These are phyloP conservation scores for Micromonas pusilla DNA, from an alignment of 139 green algal genomes.

Conservation along the genomic window DNA sequence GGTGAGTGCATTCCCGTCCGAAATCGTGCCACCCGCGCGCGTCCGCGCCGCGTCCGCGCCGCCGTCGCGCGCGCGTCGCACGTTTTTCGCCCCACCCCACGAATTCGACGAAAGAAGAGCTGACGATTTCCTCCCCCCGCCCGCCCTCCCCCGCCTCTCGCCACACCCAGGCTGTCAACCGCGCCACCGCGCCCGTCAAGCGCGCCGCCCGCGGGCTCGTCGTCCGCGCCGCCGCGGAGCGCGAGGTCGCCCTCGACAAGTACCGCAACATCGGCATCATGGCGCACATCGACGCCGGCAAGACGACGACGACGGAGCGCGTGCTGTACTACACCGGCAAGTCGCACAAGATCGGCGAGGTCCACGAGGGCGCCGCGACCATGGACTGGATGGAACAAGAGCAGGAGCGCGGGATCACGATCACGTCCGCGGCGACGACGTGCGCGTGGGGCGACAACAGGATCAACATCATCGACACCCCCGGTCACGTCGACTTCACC, in stretches of 20 bases:
- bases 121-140: too few species aligned
- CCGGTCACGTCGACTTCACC: constrained; percentile 70
- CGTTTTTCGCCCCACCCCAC: too few species aligned
- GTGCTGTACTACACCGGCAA: constrained; percentile 98
- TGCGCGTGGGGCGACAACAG: constrained; percentile 91
- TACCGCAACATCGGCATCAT: constrained; percentile 99
- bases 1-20: too few species aligned
- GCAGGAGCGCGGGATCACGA: constrained; percentile 98
- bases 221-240: constrained; percentile 13
- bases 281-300: constrained; percentile 58
- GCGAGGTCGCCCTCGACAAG: constrained; percentile 57
- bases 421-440: constrained; percentile 95
- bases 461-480: constrained; percentile 99
- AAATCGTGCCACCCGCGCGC: too few species aligned
- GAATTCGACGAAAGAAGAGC: too few species aligned
- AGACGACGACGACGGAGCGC: constrained; percentile 97
- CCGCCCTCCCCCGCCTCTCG: too few species aligned
- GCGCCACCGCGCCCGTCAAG: too few species aligned
- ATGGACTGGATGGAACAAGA: constrained; percentile 97
- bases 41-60: too few species aligned
- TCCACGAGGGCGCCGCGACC: constrained; percentile 95
- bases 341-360: constrained; percentile 98
- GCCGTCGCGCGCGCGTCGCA: too few species aligned
- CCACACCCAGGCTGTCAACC: too few species aligned
- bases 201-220: neutral